phyloP scores from a whole-genome alignment of 768 basidiomycete species.

The Terana coerulea region DNA sequence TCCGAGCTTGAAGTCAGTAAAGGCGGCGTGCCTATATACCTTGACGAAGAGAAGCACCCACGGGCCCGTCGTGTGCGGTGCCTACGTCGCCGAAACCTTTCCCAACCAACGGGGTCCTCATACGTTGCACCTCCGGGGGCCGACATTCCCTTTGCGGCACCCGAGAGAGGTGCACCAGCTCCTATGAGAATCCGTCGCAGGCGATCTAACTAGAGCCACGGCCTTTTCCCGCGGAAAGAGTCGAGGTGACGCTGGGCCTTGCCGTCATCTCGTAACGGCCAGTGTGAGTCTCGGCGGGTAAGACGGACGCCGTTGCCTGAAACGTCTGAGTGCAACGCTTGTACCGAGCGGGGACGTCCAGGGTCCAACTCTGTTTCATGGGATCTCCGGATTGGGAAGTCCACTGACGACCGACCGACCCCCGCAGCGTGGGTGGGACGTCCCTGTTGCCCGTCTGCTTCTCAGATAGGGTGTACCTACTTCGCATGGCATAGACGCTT shows the following conservation, averaged over 20 bases:
- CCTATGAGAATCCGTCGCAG: conserved; percentile 22
- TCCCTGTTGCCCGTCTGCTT: neutral
- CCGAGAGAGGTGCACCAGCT: conserved; percentile 10
- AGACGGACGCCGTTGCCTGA: conserved; percentile 14
- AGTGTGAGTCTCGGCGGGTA: conserved; percentile 16
- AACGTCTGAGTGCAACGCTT: conserved; percentile 12
- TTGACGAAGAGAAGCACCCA: conserved; percentile 20
- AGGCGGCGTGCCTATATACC: conserved; percentile 15
- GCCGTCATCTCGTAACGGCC: conserved; percentile 19
- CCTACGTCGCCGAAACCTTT: conserved; percentile 15
- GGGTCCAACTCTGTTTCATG: conserved; percentile 24
- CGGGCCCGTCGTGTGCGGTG: conserved; percentile 20
- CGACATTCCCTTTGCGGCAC: conserved; percentile 9
- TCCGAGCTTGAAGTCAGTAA: conserved; percentile 8
- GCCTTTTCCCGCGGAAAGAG: conserved; percentile 19
- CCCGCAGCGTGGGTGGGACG: neutral
- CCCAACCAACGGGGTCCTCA: conserved; percentile 16
- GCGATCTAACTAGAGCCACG: conserved; percentile 22
- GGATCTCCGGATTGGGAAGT: conserved; percentile 15
- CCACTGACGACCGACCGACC: neutral
- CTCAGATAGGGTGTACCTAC: conserved; percentile 1
- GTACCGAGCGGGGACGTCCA: conserved; percentile 13
- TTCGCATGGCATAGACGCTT: conserved; percentile 9
- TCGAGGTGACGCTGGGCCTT: conserved; percentile 18
- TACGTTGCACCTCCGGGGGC: conserved; percentile 9